Evolutionary conservation across 768 basidiomycete genomes (phyloP), one percentile per base, ranked within the genome.

Genomic region (Phallus indusiatus): DNA sequence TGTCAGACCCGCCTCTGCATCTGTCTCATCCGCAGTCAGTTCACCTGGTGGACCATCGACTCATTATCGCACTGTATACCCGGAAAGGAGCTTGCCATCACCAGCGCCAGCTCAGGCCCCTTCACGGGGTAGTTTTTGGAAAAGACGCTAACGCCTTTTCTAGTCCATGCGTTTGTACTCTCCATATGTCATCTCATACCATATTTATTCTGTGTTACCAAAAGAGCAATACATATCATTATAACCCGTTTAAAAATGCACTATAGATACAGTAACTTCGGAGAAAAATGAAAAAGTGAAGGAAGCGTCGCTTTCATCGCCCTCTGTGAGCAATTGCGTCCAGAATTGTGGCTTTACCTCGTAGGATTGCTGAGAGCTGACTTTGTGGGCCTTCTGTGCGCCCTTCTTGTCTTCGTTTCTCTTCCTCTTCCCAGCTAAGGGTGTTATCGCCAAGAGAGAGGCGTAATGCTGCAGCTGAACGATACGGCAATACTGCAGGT

Each of bases 401-500:
- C 12, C 50, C 57, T 14, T 53, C 57, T 33, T 28, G 42, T 36
- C 34, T 53, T 20, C 22, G 16, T 24, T 51, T 59, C 20, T 59
- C 57, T 37, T 59, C 50, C 12, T 22, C 50, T 20, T 36, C 49
- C 57, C 57, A 59, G 46, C 35, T 51, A 17, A 66, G 62, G 28
- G 81, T 78, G 33, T 78, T 78, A 24, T 80, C 81, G 14, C 82
- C 80, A 49, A 79, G 67, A 9, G 83, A 79, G 18, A 90, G 75
- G 16, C 82, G 82, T 80, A 84, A 82, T 14, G 88, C 89, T 18
- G 86, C 81, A 11, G 89, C 89, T 34, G 85, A 87, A 59, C 80
- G 81, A 66, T 88, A 86, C 11, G 89, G 89, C n/a, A 91, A 74
- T 37, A 85, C 82, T 17, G 87, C 78, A 18, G 89, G 89, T 7